Conservation (phyloP, 2,329 filamentous ascomycete species). For the Camillea tinctor region DNA sequence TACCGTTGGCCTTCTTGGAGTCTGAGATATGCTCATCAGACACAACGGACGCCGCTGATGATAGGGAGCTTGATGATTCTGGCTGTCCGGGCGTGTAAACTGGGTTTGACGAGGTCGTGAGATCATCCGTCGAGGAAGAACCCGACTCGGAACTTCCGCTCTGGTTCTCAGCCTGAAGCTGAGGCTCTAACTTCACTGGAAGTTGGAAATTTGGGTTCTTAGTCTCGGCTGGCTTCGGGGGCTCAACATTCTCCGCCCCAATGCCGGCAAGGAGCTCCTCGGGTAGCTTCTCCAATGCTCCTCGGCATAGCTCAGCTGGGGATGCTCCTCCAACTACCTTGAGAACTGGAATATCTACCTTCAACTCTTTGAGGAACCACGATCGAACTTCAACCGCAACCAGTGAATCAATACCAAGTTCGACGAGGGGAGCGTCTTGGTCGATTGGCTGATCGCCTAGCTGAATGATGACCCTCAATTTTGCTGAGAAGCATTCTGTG, state of each 20-base stretch:
- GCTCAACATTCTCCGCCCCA: not conserved
- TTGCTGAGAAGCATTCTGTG: constrained; percentile 9
- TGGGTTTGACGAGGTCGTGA: too few species aligned
- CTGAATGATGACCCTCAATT: constrained; percentile 12
- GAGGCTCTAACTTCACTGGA: too few species aligned
- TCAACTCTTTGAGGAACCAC: constrained; percentile 48
- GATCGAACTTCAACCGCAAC: constrained; percentile 40
- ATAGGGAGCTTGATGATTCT: too few species aligned
- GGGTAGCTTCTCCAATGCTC: constrained; percentile 8
- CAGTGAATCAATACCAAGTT: constrained; percentile 32
- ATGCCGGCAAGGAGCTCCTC: not conserved
- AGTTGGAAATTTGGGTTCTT: too few species aligned
- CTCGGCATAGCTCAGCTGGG: constrained; percentile 4
- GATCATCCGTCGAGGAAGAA: too few species aligned
- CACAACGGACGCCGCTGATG: too few species aligned
- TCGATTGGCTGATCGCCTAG: constrained; percentile 4
- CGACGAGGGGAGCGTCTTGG: constrained; percentile 10
- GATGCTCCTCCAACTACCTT: constrained; percentile 31
- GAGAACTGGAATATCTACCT: constrained; percentile 45
- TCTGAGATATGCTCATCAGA: too few species aligned
- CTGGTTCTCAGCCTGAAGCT: too few species aligned
- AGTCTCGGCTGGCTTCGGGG: too few species aligned
- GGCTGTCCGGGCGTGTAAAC: too few species aligned
- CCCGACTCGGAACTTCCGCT: too few species aligned
- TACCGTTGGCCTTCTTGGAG: too few species aligned